These are phyloP conservation scores for Tothia fuscella DNA, from an alignment of 2,329 filamentous ascomycete species.

Conservation along the genomic window DNA sequence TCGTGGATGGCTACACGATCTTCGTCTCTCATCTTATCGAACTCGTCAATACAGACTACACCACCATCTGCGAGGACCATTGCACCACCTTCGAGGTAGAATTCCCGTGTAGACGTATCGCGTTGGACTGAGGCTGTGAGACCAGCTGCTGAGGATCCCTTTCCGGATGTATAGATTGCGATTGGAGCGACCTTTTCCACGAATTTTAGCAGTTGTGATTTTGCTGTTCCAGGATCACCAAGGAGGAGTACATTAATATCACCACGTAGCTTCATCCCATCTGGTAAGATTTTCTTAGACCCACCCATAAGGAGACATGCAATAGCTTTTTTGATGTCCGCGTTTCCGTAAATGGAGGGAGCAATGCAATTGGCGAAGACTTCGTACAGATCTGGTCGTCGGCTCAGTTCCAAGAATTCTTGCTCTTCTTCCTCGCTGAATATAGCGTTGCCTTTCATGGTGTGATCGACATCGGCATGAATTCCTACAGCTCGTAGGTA, in stretches of 20 bases:
- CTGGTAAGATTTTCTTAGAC: constrained; percentile 93
- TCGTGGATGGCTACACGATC: constrained; percentile 97
- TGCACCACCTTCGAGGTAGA: constrained; percentile 94
- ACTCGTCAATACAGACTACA: constrained; percentile 97
- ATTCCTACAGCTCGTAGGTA: constrained; percentile 91
- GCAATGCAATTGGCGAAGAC: constrained; percentile 86
- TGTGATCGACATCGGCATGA: constrained; percentile 79
- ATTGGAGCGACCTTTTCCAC: constrained; percentile 94
- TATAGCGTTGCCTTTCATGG: constrained; percentile 67
- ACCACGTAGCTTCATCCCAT: constrained; percentile 93
- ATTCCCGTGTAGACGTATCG: constrained; percentile 83
- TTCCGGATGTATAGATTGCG: constrained; percentile 96
- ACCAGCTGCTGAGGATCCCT: constrained; percentile 95
- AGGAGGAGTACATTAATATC: constrained; percentile 96
- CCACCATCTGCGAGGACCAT: constrained; percentile 97
- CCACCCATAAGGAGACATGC: constrained; percentile 86
- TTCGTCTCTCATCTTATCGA: constrained; percentile 99
- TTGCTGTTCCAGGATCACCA: constrained; percentile 94
- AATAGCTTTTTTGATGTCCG: constrained; percentile 95
- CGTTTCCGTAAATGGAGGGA: constrained; percentile 92
- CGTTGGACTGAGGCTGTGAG: constrained; percentile 93
- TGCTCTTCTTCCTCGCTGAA: constrained; percentile 96
- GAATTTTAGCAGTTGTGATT: constrained; percentile 94
- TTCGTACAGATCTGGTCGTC: constrained; percentile 83
- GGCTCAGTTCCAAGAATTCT: constrained; percentile 84